Evolutionary conservation across 331 rosid genomes (phyloP).

Genomic region (Telfairia occidentalis): DNA sequence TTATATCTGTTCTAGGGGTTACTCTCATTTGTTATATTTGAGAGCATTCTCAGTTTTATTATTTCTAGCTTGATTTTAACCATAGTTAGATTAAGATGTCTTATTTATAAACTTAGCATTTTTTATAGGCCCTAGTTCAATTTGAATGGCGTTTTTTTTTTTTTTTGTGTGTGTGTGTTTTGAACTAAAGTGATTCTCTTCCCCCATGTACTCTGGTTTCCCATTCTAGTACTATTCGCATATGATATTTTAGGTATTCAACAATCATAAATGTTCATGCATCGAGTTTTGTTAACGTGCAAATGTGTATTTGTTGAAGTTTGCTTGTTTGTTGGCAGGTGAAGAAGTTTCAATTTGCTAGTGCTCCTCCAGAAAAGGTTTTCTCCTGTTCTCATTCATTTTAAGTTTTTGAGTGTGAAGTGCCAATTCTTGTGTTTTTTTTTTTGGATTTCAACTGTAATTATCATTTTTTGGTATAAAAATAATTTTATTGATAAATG

Average conservation of each 20-base stretch:
- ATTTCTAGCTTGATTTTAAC: background rate
- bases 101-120: background rate
- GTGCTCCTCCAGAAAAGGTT: slow-evolving; percentile 44
- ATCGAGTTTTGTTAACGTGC: slow-evolving; percentile 1
- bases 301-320: background rate
- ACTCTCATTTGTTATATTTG: background rate
- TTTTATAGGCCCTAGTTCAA: background rate
- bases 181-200: background rate
- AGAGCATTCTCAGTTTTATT: background rate
- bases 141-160: background rate
- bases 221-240: background rate
- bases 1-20: background rate
- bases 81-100: background rate
- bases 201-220: background rate
- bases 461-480: background rate
- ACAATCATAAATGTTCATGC: background rate
- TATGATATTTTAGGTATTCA: background rate
- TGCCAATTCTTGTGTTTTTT: background rate
- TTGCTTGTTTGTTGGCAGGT: slow-evolving; percentile 30
- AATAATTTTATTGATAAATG: background rate
- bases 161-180: background rate
- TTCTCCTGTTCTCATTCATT: background rate
- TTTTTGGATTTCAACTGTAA: background rate
- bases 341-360: slow-evolving; percentile 29
- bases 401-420: background rate